Evolutionary conservation across 1,284 basidiomycete species (phyloP).

Genomic region (Stygiomarasmius scandens): DNA sequence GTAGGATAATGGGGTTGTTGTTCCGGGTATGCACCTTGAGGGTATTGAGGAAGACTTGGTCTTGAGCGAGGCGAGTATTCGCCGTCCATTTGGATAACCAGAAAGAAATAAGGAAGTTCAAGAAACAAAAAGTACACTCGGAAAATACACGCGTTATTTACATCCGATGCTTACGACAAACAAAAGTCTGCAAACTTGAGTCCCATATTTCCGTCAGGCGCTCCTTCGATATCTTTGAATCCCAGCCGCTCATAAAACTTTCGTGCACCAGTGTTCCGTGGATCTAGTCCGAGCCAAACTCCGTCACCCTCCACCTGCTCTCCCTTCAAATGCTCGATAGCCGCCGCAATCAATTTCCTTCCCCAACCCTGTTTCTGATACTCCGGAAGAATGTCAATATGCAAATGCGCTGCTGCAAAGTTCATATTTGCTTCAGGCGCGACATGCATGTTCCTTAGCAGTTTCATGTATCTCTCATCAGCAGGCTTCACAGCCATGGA

Average conservation of each 20-base stretch:
- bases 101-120: no score
- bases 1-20: neutral
- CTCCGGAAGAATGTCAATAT: slow-evolving; percentile 64
- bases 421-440: slow-evolving; percentile 50
- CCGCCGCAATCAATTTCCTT: slow-evolving; percentile 52
- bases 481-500: slow-evolving; percentile 41
- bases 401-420: slow-evolving; percentile 66
- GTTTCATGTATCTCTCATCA: slow-evolving; percentile 52
- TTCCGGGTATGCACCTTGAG: neutral
- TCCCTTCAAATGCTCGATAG: slow-evolving; percentile 51
- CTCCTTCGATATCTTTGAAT: slow-evolving; percentile 54
- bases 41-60: neutral
- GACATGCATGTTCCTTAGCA: slow-evolving; percentile 50
- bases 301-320: slow-evolving; percentile 44
- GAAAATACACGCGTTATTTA: no score
- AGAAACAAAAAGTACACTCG: neutral
- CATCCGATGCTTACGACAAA: neutral
- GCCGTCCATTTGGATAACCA: neutral
- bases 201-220: slow-evolving; percentile 47
- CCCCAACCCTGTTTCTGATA: slow-evolving; percentile 70
- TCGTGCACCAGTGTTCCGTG: slow-evolving; percentile 56
- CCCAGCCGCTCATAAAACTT: slow-evolving; percentile 60
- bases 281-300: slow-evolving; percentile 65
- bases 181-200: slow-evolving; percentile 43
- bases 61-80: neutral